Base-by-base conservation (phyloP, 2,329 filamentous ascomycete species). In the Aspergillus novoparasiticus region DNA sequence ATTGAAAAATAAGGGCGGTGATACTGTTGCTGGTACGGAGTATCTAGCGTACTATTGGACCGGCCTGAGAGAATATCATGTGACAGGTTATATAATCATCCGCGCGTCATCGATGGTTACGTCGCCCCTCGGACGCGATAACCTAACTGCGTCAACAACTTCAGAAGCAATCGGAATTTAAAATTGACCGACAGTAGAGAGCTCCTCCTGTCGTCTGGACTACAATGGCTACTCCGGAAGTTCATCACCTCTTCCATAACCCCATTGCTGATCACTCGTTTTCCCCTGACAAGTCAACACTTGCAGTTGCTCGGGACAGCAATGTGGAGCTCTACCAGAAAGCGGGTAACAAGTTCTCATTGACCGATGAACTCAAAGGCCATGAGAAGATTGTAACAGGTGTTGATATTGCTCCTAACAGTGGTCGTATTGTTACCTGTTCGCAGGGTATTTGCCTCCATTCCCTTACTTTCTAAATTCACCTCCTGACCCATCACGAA, bases 241-340 rank as follows among this genome's bases (percentile, higher is more conserved):
- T 96, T 63, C 93, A 98, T 82, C 94, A 98, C 76, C 90, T 99
- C 69, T 99, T 99, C 83, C 93, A 98, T 83, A 89, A 90, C 72
- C 93, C 94, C 66, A 97, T 99, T 76, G 92, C 93, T 70, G 95
- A 99, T 84, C 95, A 99, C 81, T 97, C 94, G 62, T 99, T 99
- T 87, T 97, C 94, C 68, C 89, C 93, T 66, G 95, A 99, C 82
- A 92, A 89, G 77, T 84, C 89, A 78, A 94, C 90, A 32, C 86
- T 99, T 62, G 95, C 95, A 62, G 94, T 99, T 62, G 92, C 94
- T 67, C 91, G 93, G 73, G 94, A 98, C 77, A 93, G 90, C 75
- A 87, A 88, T 70, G 90, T 99, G 73, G 93, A 97, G 84, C 89
- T 99, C 48, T 98, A 97, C 79, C 83, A 86, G 73, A 86, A 85